A percentile compares a stretch with the other conserved stretches of the same genome.
phyloP scores from a whole-genome alignment of 2,329 filamentous ascomycete genomes.

The Lizonia empirigonia region DNA sequence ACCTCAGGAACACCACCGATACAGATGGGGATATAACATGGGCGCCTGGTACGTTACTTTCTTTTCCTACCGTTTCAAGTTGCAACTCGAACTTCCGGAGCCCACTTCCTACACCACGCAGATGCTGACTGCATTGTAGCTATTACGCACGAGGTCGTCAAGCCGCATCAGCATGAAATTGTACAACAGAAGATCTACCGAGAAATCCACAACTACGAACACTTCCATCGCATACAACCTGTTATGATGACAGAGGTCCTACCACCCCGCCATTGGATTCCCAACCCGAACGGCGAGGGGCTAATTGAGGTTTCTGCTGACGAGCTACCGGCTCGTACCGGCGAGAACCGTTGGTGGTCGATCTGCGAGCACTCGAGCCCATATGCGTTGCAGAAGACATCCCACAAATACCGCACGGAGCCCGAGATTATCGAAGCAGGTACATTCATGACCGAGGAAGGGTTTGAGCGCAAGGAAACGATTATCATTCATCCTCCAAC shows the following conservation, averaged over 20 bases:
- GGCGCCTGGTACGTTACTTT: slow-evolving; percentile 46
- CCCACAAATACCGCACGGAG: slow-evolving; percentile 28
- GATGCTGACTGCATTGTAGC: slow-evolving; percentile 42
- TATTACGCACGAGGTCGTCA: slow-evolving; percentile 58
- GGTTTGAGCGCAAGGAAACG: slow-evolving; percentile 51
- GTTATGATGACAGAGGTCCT: slow-evolving; percentile 60
- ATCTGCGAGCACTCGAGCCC: slow-evolving; percentile 31
- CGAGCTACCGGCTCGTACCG: slow-evolving; percentile 45
- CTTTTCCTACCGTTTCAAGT: neutral
- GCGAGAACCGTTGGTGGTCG: slow-evolving; percentile 37
- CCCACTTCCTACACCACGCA: neutral
- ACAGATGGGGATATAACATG: slow-evolving; percentile 44
- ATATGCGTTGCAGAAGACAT: slow-evolving; percentile 3
- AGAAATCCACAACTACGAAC: slow-evolving; percentile 61
- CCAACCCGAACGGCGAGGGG: slow-evolving; percentile 38
- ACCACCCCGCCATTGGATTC: slow-evolving; percentile 59
- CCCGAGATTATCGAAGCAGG: slow-evolving; percentile 50
- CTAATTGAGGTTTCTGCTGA: slow-evolving; percentile 55
- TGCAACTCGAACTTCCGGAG: neutral
- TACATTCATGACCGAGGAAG: slow-evolving; percentile 49
- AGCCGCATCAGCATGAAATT: slow-evolving; percentile 53
- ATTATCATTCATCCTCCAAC: slow-evolving; percentile 55
- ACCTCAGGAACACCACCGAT: slow-evolving; percentile 49
- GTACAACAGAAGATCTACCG: slow-evolving; percentile 56
- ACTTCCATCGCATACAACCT: slow-evolving; percentile 60